phyloP scores from a whole-genome alignment of 2,329 filamentous ascomycete genomes.

The Cladosporium sp. region DNA sequence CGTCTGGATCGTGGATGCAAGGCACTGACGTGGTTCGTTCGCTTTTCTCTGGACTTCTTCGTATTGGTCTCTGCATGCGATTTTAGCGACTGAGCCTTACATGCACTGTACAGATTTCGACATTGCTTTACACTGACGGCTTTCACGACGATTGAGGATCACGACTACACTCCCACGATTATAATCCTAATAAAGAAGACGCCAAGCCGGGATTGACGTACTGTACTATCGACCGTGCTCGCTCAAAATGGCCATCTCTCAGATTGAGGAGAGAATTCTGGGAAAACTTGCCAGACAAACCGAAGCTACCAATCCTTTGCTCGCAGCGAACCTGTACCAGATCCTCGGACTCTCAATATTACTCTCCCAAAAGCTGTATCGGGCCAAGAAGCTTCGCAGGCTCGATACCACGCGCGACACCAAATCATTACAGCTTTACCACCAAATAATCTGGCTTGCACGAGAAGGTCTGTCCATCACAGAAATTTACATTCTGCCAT shows the following conservation, averaged over 20 bases:
- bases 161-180: not conserved
- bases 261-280: conserved; percentile 96
- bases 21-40: not conserved
- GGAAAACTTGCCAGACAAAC: conserved; percentile 81
- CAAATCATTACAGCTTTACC: conserved; percentile 75
- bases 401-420: conserved; percentile 76
- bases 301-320: conserved; percentile 69
- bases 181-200: not conserved
- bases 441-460: conserved; percentile 92
- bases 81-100: not conserved
- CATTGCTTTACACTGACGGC: conserved; percentile 1
- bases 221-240: conserved; percentile 16
- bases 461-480: conserved; percentile 85
- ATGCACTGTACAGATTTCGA: not conserved
- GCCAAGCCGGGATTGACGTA: not conserved
- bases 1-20: not conserved
- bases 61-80: not conserved
- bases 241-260: conserved; percentile 78
- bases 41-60: not conserved
- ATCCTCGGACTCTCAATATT: conserved; percentile 86
- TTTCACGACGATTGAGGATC: not conserved
- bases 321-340: conserved; percentile 82
- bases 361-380: conserved; percentile 76
- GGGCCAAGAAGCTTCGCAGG: conserved; percentile 75
- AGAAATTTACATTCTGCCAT: conserved; percentile 77